Conservation (phyloP, 2,329 filamentous ascomycete genomes). For the Xylariaceae sp. region DNA sequence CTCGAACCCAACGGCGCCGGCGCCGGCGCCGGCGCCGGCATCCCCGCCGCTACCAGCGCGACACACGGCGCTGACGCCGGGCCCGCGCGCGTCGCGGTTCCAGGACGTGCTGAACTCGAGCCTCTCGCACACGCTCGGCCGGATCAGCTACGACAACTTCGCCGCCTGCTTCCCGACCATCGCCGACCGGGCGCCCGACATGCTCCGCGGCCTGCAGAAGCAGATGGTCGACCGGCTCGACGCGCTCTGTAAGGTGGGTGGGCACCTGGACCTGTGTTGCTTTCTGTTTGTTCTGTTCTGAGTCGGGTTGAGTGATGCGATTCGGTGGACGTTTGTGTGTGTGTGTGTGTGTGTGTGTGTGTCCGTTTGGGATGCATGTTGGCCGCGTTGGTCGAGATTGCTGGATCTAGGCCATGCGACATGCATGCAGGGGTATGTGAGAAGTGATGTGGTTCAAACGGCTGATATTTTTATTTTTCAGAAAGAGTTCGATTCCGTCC, state of each 20-base stretch:
- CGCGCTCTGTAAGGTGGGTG: slow-evolving; percentile 53
- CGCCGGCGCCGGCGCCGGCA: slow-evolving; percentile 10
- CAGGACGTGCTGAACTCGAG: slow-evolving; percentile 56
- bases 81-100: slow-evolving; percentile 59
- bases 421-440: too few relatives aligned
- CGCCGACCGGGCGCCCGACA: slow-evolving; percentile 51
- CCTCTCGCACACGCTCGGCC: slow-evolving; percentile 56
- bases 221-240: slow-evolving; percentile 61
- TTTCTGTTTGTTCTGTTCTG: not conserved
- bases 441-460: too few relatives aligned
- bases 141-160: slow-evolving; percentile 60
- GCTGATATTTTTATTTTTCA: slow-evolving; percentile 23
- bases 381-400: too few relatives aligned
- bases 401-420: too few relatives aligned
- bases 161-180: slow-evolving; percentile 64
- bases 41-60: slow-evolving; percentile 41
- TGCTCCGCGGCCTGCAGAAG: slow-evolving; percentile 57
- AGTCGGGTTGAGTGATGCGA: not conserved
- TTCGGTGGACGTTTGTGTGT: not conserved
- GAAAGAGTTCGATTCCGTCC: slow-evolving; percentile 61
- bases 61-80: slow-evolving; percentile 51
- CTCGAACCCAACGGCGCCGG: slow-evolving; percentile 6
- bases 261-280: slow-evolving; percentile 17
- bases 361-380: too few relatives aligned
- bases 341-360: too few relatives aligned